Evolutionary conservation across 805 yeast genomes (phyloP), one percentile per base, ranked within the genome.

Genomic region (Dipodascopsis tothii): DNA sequence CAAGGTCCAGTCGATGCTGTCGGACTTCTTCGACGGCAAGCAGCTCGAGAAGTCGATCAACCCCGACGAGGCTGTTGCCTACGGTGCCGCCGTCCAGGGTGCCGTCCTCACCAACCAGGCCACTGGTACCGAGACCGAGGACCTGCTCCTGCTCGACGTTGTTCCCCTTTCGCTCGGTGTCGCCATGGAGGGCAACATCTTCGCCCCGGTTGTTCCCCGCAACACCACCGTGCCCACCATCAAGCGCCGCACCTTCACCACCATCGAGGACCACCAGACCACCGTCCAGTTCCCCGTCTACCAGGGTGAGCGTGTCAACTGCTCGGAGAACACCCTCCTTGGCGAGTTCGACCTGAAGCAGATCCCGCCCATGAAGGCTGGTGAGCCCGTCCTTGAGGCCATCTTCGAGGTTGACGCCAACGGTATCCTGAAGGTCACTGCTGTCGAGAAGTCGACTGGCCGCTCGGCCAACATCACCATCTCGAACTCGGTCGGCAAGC

Each of bases 251-350:
- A 90, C 95, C 61, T 90, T 90, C 86, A 87, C 98, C 68, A 90
- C 98, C 60, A 94, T 85, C 65, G 95, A 84, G 62, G 98, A 90
- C 79, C 86, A 85, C 79, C 98, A 90, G 77, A 90, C 97, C 66
- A 85, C 95, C 60, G 97, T 90, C 57, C 92, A 85, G 73, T 87
- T 90, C 84, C 96, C 95, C 72, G 97, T 90, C 58, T 90, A 83
- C 81, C 96, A 90, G 79, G 98, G 98, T 81, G 98, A 90, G 80
- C 92, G 98, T 78, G 94, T 90, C 64, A 84, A 87, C 87, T 87
- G 95, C 72, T 74, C 82, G 66, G 97, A 90, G 77, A 90, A 90
- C 86, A 85, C 95, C 67, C 77, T 82, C 65, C 82, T 90, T 69
- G 98, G 97, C 77, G 95, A 90, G 80, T 90, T 90, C 73, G 96